phyloP scores from a whole-genome alignment of 371 early-diverging fungal species.

The Mucor ambiguus region DNA sequence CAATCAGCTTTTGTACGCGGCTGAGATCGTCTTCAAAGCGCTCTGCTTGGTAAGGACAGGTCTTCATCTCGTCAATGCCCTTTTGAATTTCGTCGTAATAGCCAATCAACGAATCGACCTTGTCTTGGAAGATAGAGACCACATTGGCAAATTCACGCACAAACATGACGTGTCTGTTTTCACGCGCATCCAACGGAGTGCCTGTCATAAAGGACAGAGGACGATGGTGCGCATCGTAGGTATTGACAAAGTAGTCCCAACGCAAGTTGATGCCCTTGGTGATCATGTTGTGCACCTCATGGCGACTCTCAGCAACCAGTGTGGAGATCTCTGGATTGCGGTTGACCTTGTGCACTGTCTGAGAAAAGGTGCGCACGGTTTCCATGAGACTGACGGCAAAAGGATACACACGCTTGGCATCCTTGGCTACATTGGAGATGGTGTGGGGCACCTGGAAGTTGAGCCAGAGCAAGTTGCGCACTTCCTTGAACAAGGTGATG shows the following conservation, averaged over 20 bases:
- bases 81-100: slow-evolving; percentile 82
- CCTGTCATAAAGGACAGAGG: slow-evolving; percentile 54
- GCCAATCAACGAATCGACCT: slow-evolving; percentile 82
- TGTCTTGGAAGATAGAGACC: slow-evolving; percentile 95
- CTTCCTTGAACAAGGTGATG: slow-evolving; percentile 97
- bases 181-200: slow-evolving; percentile 62
- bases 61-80: slow-evolving; percentile 80
- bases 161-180: slow-evolving; percentile 90
- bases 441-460: slow-evolving; percentile 92
- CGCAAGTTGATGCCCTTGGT: slow-evolving; percentile 84
- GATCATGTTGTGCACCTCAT: slow-evolving; percentile 91
- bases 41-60: slow-evolving; percentile 74
- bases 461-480: slow-evolving; percentile 92
- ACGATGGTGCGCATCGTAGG: slow-evolving; percentile 66
- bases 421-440: slow-evolving; percentile 92
- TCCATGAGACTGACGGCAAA: slow-evolving; percentile 97
- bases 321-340: slow-evolving; percentile 76
- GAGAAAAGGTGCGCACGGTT: slow-evolving; percentile 91
- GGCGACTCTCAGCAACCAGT: slow-evolving; percentile 89
- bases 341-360: slow-evolving; percentile 80
- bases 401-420: slow-evolving; percentile 96
- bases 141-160: slow-evolving; percentile 92
- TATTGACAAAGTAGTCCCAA: slow-evolving; percentile 97
- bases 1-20: slow-evolving; percentile 86
- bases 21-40: slow-evolving; percentile 73